Conservation (phyloP, 108 stramenopile genomes). For the Pseudonitzschia multiseries region DNA sequence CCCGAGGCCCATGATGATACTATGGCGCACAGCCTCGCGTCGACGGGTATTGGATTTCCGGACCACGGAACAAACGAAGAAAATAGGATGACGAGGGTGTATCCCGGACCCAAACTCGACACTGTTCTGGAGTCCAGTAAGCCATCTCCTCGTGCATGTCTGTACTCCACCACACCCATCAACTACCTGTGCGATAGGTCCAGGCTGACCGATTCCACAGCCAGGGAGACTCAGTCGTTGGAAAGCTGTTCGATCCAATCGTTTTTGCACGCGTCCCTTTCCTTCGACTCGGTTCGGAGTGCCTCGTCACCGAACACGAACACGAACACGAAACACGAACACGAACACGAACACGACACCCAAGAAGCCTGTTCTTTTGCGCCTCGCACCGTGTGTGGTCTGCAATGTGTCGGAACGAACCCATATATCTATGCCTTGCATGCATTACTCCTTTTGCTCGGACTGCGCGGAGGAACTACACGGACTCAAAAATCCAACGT, state of each 20-base stretch:
- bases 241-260: constrained; percentile 5
- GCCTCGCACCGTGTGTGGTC: constrained; percentile 23
- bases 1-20: neutral
- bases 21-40: neutral
- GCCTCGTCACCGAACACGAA: constrained; percentile 1
- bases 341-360: too few relatives aligned
- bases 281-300: neutral
- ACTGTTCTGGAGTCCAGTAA: neutral
- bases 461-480: constrained; percentile 24
- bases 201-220: neutral
- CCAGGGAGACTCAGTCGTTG: neutral
- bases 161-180: neutral
- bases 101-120: neutral
- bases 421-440: constrained; percentile 41
- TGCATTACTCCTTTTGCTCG: constrained; percentile 43
- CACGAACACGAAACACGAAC: too few relatives aligned
- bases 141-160: neutral
- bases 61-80: neutral
- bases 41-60: neutral
- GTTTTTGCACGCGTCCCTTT: constrained; percentile 9
- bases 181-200: neutral
- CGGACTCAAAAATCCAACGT: neutral
- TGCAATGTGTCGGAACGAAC: constrained; percentile 33
- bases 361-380: too few relatives aligned
- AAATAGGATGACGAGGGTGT: neutral